Percentiles rank a stretch among this genome's conserved stretches.
phyloP scores from a whole-genome alignment of 2,329 filamentous ascomycete species.

The Fusarium sacchari region DNA sequence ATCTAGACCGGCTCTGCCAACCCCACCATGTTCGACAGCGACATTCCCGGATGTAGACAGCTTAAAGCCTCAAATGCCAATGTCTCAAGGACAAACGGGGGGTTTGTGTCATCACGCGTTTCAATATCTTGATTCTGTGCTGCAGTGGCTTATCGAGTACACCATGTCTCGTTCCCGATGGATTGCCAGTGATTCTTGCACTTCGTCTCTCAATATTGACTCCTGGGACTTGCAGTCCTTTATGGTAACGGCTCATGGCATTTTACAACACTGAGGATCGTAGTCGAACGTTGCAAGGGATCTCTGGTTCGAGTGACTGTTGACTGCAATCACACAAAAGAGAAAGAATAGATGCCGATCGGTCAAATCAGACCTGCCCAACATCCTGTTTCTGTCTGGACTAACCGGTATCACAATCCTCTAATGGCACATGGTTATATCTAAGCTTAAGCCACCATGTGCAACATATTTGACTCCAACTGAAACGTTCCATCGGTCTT shows the following conservation, averaged over 20 bases:
- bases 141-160: background rate
- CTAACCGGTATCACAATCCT: background rate
- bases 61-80: slow-evolving; percentile 3
- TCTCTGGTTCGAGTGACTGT: background rate
- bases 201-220: background rate
- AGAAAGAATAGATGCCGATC: background rate
- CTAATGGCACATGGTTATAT: background rate
- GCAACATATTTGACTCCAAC: background rate
- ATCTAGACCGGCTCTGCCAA: slow-evolving; percentile 9
- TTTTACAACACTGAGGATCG: fast-evolving
- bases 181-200: no score
- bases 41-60: background rate
- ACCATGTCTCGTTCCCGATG: background rate
- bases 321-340: fast-evolving
- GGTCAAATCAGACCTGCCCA: background rate
- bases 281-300: fast-evolving
- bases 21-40: slow-evolving; percentile 11
- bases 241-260: background rate
- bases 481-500: background rate
- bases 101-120: background rate
- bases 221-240: background rate
- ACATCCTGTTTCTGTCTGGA: background rate
- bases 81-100: background rate
- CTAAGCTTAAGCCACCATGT: background rate
- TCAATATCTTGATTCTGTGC: background rate